Evolutionary conservation across 169 alveolate genomes (phyloP), one percentile per base, ranked within the genome.

Genomic region (Eimeria necatrix): DNA sequence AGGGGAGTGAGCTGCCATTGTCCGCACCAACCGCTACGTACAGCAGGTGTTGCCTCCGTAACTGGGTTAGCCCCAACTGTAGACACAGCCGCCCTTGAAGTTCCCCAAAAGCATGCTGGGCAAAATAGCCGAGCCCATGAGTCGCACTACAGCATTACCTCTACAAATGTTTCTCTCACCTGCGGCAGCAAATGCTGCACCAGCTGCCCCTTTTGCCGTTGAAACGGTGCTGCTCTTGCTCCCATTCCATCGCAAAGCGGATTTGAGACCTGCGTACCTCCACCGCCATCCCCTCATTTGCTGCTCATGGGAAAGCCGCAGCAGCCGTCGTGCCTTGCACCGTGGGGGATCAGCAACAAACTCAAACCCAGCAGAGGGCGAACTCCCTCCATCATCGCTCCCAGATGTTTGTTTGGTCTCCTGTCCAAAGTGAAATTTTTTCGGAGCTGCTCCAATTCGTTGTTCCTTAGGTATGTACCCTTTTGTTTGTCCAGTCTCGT

Each of bases 321-420:
- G 92, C 46, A 85, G 61, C 2, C 61, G 92, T 26, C 76, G 80
- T 9, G 70, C 80, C 26, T 85, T 60, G 61, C 70, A 85, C 60
- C 61, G 24, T 16, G 92, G 81, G 22, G 81, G 56, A 24, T 60
- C 92, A 85, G 76, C 49, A 18, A 85, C 80, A 60, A 59, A 46
- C 81, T 85, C 92, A 20, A 85, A 85, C 60, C 60, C 92, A n/a
- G 92, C 26, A 46, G 80, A 18, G 51, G 92, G 92, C 49, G 92
- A 85, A 60, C 61, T 85, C 92, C 92, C 14, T 8, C 92, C 92
- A 32, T 76, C 59, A 60, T 24, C 5, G 59, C 92, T 60, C 61
- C 78, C 92, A 22, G 92, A 32, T 85, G 52, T 12, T 41, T 26
- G 26, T 56, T 41, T 61, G 61, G 92, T 32, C 24, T 51, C 81